These are phyloP conservation scores for Plectosphaerella sp. DNA, from an alignment of 2,329 filamentous ascomycete genomes.

Conservation along the genomic window DNA sequence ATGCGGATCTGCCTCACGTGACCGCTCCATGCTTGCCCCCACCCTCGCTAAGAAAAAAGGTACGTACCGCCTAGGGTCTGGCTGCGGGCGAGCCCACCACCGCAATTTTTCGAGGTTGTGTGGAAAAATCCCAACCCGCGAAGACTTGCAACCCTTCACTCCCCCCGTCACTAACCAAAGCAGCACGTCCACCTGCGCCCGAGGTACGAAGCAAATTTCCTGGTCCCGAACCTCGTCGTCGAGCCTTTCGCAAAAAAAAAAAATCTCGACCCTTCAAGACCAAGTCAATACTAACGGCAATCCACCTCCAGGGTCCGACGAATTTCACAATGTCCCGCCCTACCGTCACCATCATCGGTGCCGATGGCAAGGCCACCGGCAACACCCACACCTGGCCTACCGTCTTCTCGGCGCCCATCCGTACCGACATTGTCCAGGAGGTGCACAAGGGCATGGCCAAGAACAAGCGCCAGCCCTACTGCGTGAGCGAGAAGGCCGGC, in stretches of 20 bases:
- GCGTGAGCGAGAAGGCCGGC: constrained; percentile 99
- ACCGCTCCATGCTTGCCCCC: neutral
- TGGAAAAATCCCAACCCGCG: neutral
- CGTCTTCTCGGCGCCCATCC: constrained; percentile 97
- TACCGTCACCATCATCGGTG: constrained; percentile 94
- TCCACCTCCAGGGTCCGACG: neutral
- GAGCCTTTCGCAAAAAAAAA: no score
- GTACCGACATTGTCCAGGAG: constrained; percentile 98
- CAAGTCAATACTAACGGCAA: no score
- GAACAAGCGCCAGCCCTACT: constrained; percentile 99
- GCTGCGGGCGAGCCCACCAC: neutral
- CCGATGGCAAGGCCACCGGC: constrained; percentile 89
- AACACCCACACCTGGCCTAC: constrained; percentile 88
- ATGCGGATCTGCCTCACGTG: neutral
- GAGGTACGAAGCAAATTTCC: constrained; percentile 1
- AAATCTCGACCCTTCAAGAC: no score
- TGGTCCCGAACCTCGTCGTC: neutral
- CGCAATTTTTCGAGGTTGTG: neutral
- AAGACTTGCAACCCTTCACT: neutral
- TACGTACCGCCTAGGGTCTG: constrained; percentile 5
- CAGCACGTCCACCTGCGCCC: constrained; percentile 3
- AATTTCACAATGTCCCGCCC: constrained; percentile 78
- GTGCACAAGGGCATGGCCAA: constrained; percentile 99
- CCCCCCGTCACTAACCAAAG: constrained; percentile 4
- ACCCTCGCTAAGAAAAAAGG: constrained; percentile 2